Percentiles rank a stretch among this genome's conserved stretches.
phyloP scores from a whole-genome alignment of 2,329 filamentous ascomycete species.

The Seiridium unicorne region DNA sequence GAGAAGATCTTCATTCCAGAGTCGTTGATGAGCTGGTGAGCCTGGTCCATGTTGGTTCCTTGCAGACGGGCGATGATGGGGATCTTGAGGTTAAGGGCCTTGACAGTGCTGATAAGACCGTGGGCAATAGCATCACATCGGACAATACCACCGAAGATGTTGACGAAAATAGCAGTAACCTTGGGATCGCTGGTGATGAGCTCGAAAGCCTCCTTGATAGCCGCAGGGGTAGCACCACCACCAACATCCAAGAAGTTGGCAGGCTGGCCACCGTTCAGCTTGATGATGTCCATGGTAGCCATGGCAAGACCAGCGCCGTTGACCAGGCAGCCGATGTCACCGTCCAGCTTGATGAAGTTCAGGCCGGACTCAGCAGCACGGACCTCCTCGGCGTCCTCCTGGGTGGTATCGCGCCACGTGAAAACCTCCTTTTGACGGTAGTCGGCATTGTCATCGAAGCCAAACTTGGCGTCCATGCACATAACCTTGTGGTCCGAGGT shows the following conservation, averaged over 20 bases:
- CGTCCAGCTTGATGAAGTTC: conserved; percentile 99
- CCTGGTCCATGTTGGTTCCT: conserved; percentile 96
- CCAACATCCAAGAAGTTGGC: conserved; percentile 99
- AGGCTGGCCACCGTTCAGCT: conserved; percentile 93
- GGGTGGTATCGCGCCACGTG: conserved; percentile 85
- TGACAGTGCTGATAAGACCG: conserved; percentile 91
- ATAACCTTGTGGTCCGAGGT: conserved; percentile 97
- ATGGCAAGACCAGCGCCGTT: conserved; percentile 99
- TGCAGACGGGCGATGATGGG: conserved; percentile 97
- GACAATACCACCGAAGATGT: conserved; percentile 99
- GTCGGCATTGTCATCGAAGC: conserved; percentile 98
- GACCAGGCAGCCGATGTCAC: conserved; percentile 98
- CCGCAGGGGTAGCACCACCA: conserved; percentile 92
- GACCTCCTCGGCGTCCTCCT: conserved; percentile 97
- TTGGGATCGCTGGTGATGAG: conserved; percentile 98
- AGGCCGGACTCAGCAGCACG: conserved; percentile 91
- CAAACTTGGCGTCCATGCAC: conserved; percentile 99
- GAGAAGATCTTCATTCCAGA: conserved; percentile 99
- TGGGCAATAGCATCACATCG: conserved; percentile 96
- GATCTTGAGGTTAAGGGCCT: conserved; percentile 92
- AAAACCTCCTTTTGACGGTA: conserved; percentile 98
- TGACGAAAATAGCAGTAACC: conserved; percentile 98
- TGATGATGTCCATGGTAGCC: conserved; percentile 99
- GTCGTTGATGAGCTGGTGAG: conserved; percentile 91
- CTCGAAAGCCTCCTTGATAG: conserved; percentile 96